Percentiles rank a stretch among this genome's conserved stretches.
Conservation (phyloP, 1,284 basidiomycete genomes). For the Cutaneotrichosporon curvatum region DNA sequence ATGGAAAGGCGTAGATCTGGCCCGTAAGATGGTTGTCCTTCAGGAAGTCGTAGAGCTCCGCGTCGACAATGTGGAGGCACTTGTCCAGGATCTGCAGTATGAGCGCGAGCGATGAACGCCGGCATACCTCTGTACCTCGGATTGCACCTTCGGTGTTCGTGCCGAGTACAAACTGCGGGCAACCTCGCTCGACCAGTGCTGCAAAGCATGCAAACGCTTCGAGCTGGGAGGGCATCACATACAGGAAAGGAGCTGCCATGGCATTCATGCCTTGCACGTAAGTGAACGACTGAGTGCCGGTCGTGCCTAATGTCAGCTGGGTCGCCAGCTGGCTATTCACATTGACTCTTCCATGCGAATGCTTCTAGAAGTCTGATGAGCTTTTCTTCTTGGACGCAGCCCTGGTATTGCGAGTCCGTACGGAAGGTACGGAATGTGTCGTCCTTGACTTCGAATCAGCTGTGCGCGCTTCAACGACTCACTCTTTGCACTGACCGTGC, state of each 20-base stretch:
- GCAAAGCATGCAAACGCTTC: constrained; percentile 95
- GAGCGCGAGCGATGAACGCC: background rate
- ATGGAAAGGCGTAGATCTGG: constrained; percentile 95
- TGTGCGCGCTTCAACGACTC: constrained; percentile 45
- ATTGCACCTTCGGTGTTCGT: constrained; percentile 89
- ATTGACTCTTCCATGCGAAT: constrained; percentile 89
- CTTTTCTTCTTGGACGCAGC: constrained; percentile 90
- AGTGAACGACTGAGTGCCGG: constrained; percentile 43
- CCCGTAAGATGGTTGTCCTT: constrained; percentile 91
- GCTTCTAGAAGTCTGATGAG: constrained; percentile 90
- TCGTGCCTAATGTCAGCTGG: constrained; percentile 1
- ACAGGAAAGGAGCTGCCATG: constrained; percentile 90
- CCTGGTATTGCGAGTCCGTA: constrained; percentile 90
- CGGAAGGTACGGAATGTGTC: constrained; percentile 72
- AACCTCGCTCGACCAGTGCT: constrained; percentile 85
- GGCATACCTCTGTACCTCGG: constrained; percentile 73
- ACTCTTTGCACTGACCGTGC: constrained; percentile 81
- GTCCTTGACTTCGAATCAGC: constrained; percentile 46
- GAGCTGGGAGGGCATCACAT: constrained; percentile 88
- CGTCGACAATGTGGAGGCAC: constrained; percentile 83
- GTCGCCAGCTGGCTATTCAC: constrained; percentile 44
- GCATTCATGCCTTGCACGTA: constrained; percentile 99
- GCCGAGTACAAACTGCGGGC: constrained; percentile 91
- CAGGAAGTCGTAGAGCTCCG: constrained; percentile 71
- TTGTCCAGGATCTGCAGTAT: constrained; percentile 74